phyloP scores from a whole-genome alignment of 1,284 basidiomycete genomes.

The Apiotrichum sp. region DNA sequence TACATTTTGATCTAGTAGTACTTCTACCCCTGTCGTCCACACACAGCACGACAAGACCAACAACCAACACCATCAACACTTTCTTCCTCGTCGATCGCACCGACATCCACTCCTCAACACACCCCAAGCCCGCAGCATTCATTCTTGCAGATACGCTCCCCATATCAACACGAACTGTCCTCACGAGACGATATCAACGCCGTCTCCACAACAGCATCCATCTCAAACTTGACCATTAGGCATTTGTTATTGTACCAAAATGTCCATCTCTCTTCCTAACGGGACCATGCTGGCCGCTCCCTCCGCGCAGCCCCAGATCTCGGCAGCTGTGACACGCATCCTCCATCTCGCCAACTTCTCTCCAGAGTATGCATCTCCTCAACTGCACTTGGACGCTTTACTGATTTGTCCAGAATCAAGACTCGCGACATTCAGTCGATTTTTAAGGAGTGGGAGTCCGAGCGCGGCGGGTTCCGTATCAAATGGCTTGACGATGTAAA shows the following conservation, averaged over 20 bases:
- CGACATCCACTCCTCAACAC: too few relatives aligned
- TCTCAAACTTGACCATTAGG: not conserved
- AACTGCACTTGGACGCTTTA: not conserved
- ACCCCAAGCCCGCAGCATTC: too few relatives aligned
- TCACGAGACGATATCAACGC: too few relatives aligned
- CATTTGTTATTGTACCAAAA: constrained; percentile 10
- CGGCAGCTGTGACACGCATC: constrained; percentile 92
- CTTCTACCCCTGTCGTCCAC: too few relatives aligned
- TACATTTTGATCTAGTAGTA: too few relatives aligned
- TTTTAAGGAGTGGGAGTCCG: constrained; percentile 82
- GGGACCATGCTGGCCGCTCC: constrained; percentile 40
- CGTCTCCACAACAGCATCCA: not conserved
- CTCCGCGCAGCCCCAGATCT: constrained; percentile 51
- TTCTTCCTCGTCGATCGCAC: too few relatives aligned
- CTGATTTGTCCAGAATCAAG: constrained; percentile 57
- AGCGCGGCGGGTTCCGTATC: constrained; percentile 90
- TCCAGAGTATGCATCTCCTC: constrained; percentile 55
- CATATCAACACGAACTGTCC: too few relatives aligned
- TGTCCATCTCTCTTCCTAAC: constrained; percentile 47
- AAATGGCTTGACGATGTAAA: constrained; percentile 98
- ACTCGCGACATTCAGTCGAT: constrained; percentile 91
- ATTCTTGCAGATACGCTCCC: too few relatives aligned
- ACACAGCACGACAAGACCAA: too few relatives aligned
- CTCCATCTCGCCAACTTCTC: constrained; percentile 85
- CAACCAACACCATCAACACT: too few relatives aligned